Evolutionary conservation across 768 basidiomycete species (phyloP).

Genomic region (Lepiota venenata): DNA sequence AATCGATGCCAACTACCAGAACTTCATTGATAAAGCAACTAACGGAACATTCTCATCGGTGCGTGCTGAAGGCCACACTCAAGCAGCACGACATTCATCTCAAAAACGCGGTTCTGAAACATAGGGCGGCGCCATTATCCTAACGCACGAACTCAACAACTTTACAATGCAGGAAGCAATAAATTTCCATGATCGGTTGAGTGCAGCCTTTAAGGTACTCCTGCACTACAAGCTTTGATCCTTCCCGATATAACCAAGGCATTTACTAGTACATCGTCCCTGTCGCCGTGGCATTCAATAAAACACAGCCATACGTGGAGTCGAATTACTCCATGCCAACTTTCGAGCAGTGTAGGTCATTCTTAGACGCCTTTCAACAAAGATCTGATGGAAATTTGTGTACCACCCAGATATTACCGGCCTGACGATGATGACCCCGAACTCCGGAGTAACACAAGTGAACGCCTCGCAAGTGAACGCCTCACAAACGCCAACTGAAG

Average conservation of each 20-base stretch:
- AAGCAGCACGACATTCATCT: not conserved
- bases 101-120: not conserved
- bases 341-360: constrained; percentile 44
- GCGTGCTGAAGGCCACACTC: constrained; percentile 5
- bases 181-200: constrained; percentile 45
- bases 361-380: not conserved
- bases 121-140: constrained; percentile 47
- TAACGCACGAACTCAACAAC: constrained; percentile 59
- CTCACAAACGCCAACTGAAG: not conserved
- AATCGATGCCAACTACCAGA: constrained; percentile 52
- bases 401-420: constrained; percentile 1
- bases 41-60: constrained; percentile 40
- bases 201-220: constrained; percentile 39
- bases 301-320: constrained; percentile 51
- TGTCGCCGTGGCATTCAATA: constrained; percentile 47
- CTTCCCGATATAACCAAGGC: not conserved
- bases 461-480: not conserved
- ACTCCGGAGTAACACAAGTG: not conserved
- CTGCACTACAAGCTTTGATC: not conserved
- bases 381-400: too few relatives aligned
- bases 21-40: constrained; percentile 43
- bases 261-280: constrained; percentile 44
- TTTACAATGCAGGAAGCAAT: constrained; percentile 60
- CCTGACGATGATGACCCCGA: not conserved
- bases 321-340: constrained; percentile 35